Percentiles rank a stretch among this genome's conserved stretches.
phyloP scores from a whole-genome alignment of 805 yeast genomes.

The Isabelozyma pseudorhagii region DNA sequence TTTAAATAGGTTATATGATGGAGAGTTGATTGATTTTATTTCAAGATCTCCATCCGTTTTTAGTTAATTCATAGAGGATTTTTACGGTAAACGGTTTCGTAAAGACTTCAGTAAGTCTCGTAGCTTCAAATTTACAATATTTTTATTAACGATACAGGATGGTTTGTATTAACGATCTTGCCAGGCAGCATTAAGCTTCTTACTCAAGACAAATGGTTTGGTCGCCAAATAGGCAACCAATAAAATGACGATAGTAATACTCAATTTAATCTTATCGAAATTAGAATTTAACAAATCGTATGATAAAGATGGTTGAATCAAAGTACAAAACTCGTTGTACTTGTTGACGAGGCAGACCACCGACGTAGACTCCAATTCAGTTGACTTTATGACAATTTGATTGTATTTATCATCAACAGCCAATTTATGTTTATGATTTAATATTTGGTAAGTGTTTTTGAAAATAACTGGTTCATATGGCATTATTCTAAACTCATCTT shows the following conservation, averaged over 20 bases:
- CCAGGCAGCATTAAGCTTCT: conserved; percentile 56
- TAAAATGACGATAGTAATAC: conserved; percentile 57
- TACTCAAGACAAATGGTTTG: conserved; percentile 55
- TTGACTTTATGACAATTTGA: conserved; percentile 33
- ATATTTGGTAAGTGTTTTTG: conserved; percentile 29
- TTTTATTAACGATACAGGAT: not conserved
- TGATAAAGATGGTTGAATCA: conserved; percentile 75
- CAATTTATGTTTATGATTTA: conserved; percentile 38
- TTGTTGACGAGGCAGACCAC: conserved; percentile 60
- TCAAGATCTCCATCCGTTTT: conserved; percentile 1
- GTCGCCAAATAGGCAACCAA: conserved; percentile 44
- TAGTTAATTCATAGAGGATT: not conserved
- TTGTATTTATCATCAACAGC: conserved; percentile 12
- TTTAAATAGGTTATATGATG: conserved; percentile 13
- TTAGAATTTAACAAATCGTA: conserved; percentile 69
- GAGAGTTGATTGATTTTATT: not conserved
- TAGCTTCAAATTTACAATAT: not conserved
- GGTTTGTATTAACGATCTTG: conserved; percentile 16
- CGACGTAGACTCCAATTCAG: conserved; percentile 79
- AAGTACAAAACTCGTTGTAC: conserved; percentile 71
- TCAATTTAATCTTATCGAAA: conserved; percentile 65
- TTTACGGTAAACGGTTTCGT: not conserved
- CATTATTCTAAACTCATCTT: conserved; percentile 51
- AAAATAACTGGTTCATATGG: conserved; percentile 66
- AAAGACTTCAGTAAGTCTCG: too few species aligned